Evolutionary conservation across 176 grass and related monocot species (phyloP).

Genomic region (Rhipidocladum racemiflorum): DNA sequence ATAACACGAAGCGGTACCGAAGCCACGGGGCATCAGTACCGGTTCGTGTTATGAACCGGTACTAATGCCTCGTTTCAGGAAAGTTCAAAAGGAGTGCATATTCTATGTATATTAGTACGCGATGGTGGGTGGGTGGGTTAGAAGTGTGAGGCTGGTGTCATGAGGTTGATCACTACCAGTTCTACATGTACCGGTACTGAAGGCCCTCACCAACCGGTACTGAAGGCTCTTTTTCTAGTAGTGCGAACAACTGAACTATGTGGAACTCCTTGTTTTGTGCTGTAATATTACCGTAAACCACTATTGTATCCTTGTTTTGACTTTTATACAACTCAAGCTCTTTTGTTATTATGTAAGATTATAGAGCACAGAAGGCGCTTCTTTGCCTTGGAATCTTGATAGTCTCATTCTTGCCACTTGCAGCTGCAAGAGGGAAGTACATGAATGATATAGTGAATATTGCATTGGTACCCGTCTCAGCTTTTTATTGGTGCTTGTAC

Average conservation of each 20-base stretch:
- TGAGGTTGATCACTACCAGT: too few relatives aligned
- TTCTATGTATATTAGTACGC: too few relatives aligned
- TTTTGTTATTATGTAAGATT: neutral
- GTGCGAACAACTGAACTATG: conserved; percentile 5
- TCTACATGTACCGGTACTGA: too few relatives aligned
- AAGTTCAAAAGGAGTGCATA: too few relatives aligned
- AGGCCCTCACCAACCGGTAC: too few relatives aligned
- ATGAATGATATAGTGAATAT: neutral
- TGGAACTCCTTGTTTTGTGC: neutral
- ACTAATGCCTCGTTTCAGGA: too few relatives aligned
- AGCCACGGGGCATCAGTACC: too few relatives aligned
- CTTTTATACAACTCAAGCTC: neutral
- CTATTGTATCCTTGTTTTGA: neutral
- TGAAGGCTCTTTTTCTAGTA: too few relatives aligned
- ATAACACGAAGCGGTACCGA: too few relatives aligned
- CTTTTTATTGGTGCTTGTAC: neutral
- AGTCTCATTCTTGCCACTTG: neutral
- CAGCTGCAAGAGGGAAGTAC: neutral
- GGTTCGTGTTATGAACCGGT: too few relatives aligned
- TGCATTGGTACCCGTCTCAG: neutral
- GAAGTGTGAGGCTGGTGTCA: too few relatives aligned
- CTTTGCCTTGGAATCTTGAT: neutral
- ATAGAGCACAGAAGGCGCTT: neutral
- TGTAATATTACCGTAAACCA: conserved; percentile 10
- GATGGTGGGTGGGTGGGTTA: too few relatives aligned